Base-by-base conservation (phyloP, 768 basidiomycete species). In the Mycena leptocephala region DNA sequence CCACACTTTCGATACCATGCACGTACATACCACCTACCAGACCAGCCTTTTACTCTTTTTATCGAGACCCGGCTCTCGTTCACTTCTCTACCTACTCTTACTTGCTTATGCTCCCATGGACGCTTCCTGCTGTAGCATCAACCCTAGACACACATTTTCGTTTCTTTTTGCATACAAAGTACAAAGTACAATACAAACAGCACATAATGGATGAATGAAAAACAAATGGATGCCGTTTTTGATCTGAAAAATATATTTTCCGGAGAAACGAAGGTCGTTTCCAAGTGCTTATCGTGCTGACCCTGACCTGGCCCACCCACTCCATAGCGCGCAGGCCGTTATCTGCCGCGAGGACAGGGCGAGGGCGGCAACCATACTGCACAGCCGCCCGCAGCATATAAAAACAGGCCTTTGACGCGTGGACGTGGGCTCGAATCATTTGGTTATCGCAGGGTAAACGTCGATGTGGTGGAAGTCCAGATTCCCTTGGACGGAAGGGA, bases 21-120 rank as follows among this genome's bases (percentile, higher is more conserved):
- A 74, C 71, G 62, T 75, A 77, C 79, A 71, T 69, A 76, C 68
- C 77, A 79, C 72, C 64, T 65, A 65, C 68, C 77, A 76, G 65
- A 67, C 72, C 70, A 70, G 33, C 75, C 37, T 66, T 74, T 70
- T 77, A 66, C 76, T 78, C 66, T 76, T 78, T 78, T 81, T 72
- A 75, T 76, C 64, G 73, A 75, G 72, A 69, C 35, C 22, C 64
- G 66, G 66, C 74, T 81, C 75, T 79, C 73, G 70, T 70, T 75
- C 64, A 28, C 28, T 59, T 37, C 58, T 9, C 32, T 33, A 59
- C 32, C 33, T 37, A 37, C 58, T 13, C 55, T 18, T 33, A 14
- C 37, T 32, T 41, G 66, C 58, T 70, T 33, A 28, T 51, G 26
- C 69, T 72, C 13, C 39, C 59, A 39, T 70, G 77, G 77, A 78